phyloP scores from a whole-genome alignment of 768 basidiomycete genomes.

The Arthromyces matolae region DNA sequence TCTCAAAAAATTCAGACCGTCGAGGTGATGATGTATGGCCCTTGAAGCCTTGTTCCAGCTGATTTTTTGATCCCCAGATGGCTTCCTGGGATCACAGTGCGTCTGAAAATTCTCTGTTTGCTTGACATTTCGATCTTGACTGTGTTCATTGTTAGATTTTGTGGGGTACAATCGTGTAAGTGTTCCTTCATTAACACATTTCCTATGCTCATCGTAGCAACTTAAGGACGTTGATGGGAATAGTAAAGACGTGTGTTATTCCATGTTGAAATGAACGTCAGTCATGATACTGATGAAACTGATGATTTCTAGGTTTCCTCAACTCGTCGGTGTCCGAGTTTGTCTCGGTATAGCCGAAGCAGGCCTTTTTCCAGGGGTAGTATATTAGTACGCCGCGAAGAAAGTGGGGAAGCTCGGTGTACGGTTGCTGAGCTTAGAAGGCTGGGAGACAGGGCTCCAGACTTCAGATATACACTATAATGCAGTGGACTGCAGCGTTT shows the following conservation, averaged over 20 bases:
- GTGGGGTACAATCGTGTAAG: constrained; percentile 66
- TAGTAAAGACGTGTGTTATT: constrained; percentile 54
- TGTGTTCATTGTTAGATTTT: constrained; percentile 34
- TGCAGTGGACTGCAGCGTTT: background rate
- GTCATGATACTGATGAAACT: no score
- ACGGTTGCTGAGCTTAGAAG: constrained; percentile 33
- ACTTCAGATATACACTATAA: constrained; percentile 52
- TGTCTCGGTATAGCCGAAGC: constrained; percentile 67
- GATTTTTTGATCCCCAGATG: no score
- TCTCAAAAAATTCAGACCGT: constrained; percentile 62
- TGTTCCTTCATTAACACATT: background rate
- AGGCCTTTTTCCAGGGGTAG: constrained; percentile 69
- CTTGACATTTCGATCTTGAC: no score
- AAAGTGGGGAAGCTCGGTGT: constrained; percentile 31
- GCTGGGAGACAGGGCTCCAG: constrained; percentile 60
- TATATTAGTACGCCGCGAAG: constrained; percentile 56
- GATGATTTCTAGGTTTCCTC: constrained; percentile 46
- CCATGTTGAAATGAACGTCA: no score
- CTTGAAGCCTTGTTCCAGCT: no score
- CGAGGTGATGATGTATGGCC: constrained; percentile 46
- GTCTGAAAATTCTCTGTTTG: no score
- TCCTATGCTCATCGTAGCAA: background rate
- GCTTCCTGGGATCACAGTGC: constrained; percentile 63
- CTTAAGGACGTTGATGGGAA: constrained; percentile 57
- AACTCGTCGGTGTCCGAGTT: constrained; percentile 54